Evolutionary conservation across 2,329 filamentous ascomycete genomes (phyloP).

Genomic region (Aspergillus unguis): DNA sequence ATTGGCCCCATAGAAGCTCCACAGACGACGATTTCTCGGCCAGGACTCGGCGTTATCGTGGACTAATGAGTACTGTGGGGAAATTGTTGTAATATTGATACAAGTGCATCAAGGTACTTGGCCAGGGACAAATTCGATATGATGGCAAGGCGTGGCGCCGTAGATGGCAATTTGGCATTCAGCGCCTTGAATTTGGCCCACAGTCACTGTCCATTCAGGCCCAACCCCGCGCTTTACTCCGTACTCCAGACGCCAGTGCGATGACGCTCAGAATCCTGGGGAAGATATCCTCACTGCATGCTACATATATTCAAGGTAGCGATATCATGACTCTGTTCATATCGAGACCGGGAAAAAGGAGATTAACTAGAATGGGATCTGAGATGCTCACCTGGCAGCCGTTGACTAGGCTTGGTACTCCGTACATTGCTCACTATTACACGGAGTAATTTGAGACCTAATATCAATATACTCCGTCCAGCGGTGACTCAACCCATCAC

Average conservation of each 20-base stretch:
- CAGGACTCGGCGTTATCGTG: constrained; percentile 11
- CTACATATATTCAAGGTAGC: not conserved
- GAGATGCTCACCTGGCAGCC: not conserved
- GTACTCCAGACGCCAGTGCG: not conserved
- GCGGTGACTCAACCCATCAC: too few relatives aligned
- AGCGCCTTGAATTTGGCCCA: not conserved
- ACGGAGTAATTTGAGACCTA: too few relatives aligned
- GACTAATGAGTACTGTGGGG: not conserved
- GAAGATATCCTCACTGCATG: not conserved
- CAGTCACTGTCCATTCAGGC: not conserved
- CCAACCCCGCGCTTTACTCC: constrained; percentile 6
- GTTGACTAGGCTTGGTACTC: too few relatives aligned
- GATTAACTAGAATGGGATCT: not conserved
- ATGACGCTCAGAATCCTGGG: too few relatives aligned
- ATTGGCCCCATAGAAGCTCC: constrained; percentile 3
- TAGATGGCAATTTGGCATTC: not conserved
- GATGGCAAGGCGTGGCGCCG: not conserved
- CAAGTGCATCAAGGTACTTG: not conserved
- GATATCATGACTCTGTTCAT: not conserved
- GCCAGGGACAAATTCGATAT: not conserved
- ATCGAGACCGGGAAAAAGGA: not conserved
- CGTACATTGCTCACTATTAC: too few relatives aligned
- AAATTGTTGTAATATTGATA: not conserved
- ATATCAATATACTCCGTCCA: too few relatives aligned
- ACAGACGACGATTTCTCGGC: constrained; percentile 14